Evolutionary conservation across 108 stramenopile genomes (phyloP), one percentile per base, ranked within the genome.

Genomic region (Phaeodactylum tricornutum): DNA sequence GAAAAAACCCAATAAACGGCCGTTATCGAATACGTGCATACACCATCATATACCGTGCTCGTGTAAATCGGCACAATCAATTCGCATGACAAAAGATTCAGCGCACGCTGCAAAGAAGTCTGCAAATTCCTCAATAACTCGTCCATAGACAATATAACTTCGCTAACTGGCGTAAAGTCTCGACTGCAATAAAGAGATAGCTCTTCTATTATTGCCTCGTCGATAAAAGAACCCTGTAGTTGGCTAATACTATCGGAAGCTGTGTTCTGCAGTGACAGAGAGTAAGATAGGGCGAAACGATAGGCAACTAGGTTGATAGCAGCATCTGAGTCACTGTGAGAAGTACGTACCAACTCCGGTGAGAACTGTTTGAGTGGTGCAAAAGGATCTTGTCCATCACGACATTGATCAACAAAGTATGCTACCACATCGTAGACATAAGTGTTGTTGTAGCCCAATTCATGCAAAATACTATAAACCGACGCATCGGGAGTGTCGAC

Each of bases 1-100:
- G 20, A 15, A 29, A 59, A 59, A 4, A 59, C 21, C 59, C 59
- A 59, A 6, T 22, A 11, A 3, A 51, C 14, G 1, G 43, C 59
- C n/a, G 15, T 50, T 12, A 29, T 14, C 2, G 39, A 26, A 51
- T 59, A 51, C 7, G 17, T 41, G 37, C 56, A 57, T 12, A 6
- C 37, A 4, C 26, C 56, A 47, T 55, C 38, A 23, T 55, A 55
- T 6, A 42, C 41, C 1, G 41, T 55, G 31, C 28, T 28, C 11
- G 42, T 34, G 23, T 55, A 55, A 2, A 55, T n/a, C 14, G 53
- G 53, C 14, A 55, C 38, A 5, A 55, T 21, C 16, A 25, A 24
- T 12, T 24, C 42, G 27, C 53, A 55, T 20, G 15, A 9, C 40
- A 25, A 6, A 14, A 55, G 25, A 26, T 40, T 29, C 4, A 55